phyloP scores from a whole-genome alignment of 75 land plant genomes.

The Pinus taeda region DNA sequence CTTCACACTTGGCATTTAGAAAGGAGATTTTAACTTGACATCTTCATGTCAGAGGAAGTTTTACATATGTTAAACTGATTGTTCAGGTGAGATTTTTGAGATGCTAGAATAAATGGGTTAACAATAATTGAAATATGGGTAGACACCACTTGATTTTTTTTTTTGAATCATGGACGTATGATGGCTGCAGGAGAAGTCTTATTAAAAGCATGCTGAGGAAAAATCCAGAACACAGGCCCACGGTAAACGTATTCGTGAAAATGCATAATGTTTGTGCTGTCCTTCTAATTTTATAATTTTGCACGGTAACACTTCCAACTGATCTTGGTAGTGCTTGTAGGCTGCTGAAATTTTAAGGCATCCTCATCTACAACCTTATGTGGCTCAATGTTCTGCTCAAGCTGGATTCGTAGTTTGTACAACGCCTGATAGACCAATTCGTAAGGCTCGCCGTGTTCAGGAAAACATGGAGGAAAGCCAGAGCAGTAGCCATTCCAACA shows the following conservation, averaged over 20 bases:
- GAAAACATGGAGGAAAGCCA: constrained; percentile 19
- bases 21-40: background rate
- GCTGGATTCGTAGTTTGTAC: constrained; percentile 18
- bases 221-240: constrained; percentile 92
- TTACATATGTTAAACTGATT: background rate
- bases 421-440: constrained; percentile 17
- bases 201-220: constrained; percentile 97
- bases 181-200: constrained; percentile 69
- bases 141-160: background rate
- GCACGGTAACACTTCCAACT: constrained; percentile 21
- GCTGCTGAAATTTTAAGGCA: constrained; percentile 74
- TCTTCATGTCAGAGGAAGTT: background rate
- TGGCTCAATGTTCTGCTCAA: constrained; percentile 38
- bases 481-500: constrained; percentile 16
- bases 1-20: background rate
- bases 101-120: background rate
- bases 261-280: constrained; percentile 12
- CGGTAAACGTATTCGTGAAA: constrained; percentile 45
- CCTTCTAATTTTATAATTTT: background rate
- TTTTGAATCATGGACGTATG: background rate
- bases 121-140: background rate
- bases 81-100: background rate
- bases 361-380: constrained; percentile 61
- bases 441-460: constrained; percentile 1
- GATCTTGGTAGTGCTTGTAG: constrained; percentile 33